Conservation (phyloP, 352 stramenopile genomes). For the Thalassiosira delicatula region DNA sequence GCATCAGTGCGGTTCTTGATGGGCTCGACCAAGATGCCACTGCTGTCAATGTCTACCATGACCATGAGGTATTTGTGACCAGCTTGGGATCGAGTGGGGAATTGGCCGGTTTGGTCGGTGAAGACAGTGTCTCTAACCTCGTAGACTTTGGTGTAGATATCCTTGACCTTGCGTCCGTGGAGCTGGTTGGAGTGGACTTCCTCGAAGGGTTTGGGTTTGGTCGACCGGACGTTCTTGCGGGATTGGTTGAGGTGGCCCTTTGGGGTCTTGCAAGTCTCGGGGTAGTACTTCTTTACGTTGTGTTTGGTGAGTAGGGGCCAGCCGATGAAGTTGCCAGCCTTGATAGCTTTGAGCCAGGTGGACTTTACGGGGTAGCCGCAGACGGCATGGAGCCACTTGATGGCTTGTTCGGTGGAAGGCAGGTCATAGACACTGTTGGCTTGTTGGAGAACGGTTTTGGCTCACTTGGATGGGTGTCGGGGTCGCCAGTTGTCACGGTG, state of each 20-base stretch:
- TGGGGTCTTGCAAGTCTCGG: slow-evolving; percentile 17
- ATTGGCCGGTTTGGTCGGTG: slow-evolving; percentile 63
- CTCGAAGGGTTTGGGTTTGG: slow-evolving; percentile 18
- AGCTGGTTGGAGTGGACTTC: slow-evolving; percentile 5
- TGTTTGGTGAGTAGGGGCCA: slow-evolving; percentile 39
- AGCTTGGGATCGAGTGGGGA: slow-evolving; percentile 38
- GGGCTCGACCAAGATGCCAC: background rate
- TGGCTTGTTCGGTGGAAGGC: slow-evolving; percentile 35
- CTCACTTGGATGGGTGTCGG: background rate
- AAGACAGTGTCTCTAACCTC: slow-evolving; percentile 36
- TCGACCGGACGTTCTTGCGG: slow-evolving; percentile 23
- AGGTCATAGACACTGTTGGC: slow-evolving; percentile 27
- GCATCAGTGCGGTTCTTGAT: background rate
- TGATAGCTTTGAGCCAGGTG: slow-evolving; percentile 31
- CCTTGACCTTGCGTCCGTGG: background rate
- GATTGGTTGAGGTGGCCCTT: slow-evolving; percentile 48
- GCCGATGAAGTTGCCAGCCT: slow-evolving; percentile 20
- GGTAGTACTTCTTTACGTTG: slow-evolving; percentile 30
- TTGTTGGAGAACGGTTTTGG: background rate
- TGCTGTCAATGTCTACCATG: slow-evolving; percentile 43
- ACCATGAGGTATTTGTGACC: slow-evolving; percentile 71
- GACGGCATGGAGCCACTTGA: slow-evolving; percentile 16
- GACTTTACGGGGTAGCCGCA: slow-evolving; percentile 14
- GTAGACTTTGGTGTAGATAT: slow-evolving; percentile 44
- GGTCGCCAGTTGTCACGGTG: slow-evolving; percentile 27